phyloP scores from a whole-genome alignment of 2,329 filamentous ascomycete species.

The Fusarium hainanense region DNA sequence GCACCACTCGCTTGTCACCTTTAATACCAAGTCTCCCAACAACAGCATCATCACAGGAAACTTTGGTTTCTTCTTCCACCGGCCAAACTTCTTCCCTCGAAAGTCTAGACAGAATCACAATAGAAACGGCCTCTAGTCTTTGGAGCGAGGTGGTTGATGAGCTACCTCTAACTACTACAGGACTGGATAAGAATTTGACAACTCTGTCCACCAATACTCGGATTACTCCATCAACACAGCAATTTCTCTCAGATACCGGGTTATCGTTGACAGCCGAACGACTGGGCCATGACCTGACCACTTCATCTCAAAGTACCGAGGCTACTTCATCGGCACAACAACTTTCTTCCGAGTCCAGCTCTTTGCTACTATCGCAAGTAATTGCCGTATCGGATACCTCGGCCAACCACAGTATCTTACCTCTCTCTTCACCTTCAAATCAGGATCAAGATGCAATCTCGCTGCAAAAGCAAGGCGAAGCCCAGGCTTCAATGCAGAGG shows the following conservation, averaged over 20 bases:
- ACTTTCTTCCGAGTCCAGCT: not conserved
- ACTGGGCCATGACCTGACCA: not conserved
- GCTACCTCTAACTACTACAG: not conserved
- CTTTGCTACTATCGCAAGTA: not conserved
- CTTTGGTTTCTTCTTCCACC: not conserved
- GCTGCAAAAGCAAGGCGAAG: not conserved
- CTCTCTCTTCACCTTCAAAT: not conserved
- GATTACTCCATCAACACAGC: not conserved
- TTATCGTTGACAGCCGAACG: not conserved
- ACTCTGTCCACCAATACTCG: not conserved
- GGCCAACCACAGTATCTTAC: not conserved
- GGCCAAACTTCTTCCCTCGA: not conserved
- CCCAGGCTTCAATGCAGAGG: conserved; percentile 9
- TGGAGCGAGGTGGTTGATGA: not conserved
- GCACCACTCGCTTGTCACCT: conserved; percentile 23
- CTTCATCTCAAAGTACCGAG: not conserved
- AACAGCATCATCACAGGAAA: not conserved
- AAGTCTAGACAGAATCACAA: not conserved
- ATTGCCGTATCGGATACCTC: not conserved
- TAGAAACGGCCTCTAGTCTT: not conserved
- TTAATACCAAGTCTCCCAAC: not conserved
- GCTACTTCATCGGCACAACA: not conserved
- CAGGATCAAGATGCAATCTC: not conserved
- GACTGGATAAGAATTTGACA: not conserved
- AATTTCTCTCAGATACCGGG: not conserved